Conservation (phyloP, 345 rosid species). For the Salix arbutifolia region DNA sequence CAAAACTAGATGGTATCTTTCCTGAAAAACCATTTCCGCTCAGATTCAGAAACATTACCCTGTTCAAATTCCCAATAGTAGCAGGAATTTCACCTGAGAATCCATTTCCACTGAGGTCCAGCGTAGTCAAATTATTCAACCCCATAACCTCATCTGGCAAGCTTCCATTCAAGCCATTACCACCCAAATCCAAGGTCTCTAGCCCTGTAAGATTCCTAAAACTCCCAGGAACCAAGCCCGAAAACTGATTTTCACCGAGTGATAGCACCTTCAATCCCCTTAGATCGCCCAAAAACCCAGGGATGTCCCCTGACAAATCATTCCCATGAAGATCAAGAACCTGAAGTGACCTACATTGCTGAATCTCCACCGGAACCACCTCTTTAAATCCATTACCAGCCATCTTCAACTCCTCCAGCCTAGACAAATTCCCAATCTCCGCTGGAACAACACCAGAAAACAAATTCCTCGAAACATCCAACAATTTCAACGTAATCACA, state of each 20-base stretch:
- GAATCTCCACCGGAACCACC: constrained; percentile 51
- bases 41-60: constrained; percentile 21
- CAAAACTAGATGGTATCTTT: constrained; percentile 21
- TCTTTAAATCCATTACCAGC: constrained; percentile 68
- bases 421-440: constrained; percentile 51
- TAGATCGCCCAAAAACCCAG: constrained; percentile 52
- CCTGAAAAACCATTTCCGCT: constrained; percentile 25
- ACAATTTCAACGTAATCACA: constrained; percentile 35
- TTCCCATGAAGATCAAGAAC: constrained; percentile 73
- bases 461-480: constrained; percentile 69
- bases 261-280: constrained; percentile 53
- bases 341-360: constrained; percentile 56
- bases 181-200: constrained; percentile 47
- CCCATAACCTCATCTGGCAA: constrained; percentile 59
- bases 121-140: constrained; percentile 50
- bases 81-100: constrained; percentile 29
- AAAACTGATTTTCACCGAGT: constrained; percentile 59
- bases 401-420: constrained; percentile 54
- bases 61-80: constrained; percentile 19
- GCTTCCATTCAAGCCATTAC: constrained; percentile 54
- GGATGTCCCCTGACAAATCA: constrained; percentile 57
- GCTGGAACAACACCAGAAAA: constrained; percentile 62
- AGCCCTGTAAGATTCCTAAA: constrained; percentile 48
- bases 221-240: constrained; percentile 57
- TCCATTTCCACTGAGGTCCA: constrained; percentile 56